A percentile compares a stretch with the other conserved stretches of the same genome.
Evolutionary conservation across 2,329 filamentous ascomycete species (phyloP).

Genomic region (Pyrenochaeta sp.): DNA sequence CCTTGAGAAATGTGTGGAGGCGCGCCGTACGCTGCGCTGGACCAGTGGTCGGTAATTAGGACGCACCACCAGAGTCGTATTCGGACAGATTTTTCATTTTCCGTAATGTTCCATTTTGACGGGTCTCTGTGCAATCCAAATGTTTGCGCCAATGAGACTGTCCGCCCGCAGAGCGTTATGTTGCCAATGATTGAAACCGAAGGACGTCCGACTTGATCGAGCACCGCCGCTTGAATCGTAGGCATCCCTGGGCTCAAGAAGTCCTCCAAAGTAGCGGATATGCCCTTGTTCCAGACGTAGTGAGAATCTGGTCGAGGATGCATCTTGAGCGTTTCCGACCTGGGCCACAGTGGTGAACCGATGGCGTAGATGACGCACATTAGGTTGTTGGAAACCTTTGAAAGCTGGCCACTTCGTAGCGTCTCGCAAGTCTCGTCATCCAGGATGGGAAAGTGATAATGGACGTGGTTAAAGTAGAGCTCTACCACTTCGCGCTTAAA

Average conservation of each 20-base stretch:
- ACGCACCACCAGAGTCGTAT: conserved; percentile 66
- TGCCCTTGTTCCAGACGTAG: conserved; percentile 54
- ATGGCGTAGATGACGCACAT: conserved; percentile 52
- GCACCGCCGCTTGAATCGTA: conserved; percentile 50
- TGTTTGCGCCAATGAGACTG: conserved; percentile 63
- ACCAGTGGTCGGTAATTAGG: conserved; percentile 65
- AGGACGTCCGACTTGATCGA: conserved; percentile 54
- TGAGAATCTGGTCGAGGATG: conserved; percentile 49
- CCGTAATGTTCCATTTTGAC: conserved; percentile 61
- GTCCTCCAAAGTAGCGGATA: conserved; percentile 53
- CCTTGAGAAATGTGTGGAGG: conserved; percentile 62
- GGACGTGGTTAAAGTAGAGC: conserved; percentile 56
- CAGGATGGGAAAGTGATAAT: conserved; percentile 51
- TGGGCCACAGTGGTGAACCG: conserved; percentile 49
- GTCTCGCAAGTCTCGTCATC: conserved; percentile 50
- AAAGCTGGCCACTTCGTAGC: conserved; percentile 45
- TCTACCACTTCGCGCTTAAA: conserved; percentile 51
- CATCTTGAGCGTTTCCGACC: conserved; percentile 46
- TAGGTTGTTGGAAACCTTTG: conserved; percentile 46
- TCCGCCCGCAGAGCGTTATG: conserved; percentile 62
- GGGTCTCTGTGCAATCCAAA: conserved; percentile 65
- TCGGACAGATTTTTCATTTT: conserved; percentile 60
- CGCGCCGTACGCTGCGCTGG: conserved; percentile 64
- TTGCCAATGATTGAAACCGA: conserved; percentile 56
- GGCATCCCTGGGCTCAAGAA: conserved; percentile 52